Evolutionary conservation across 345 rosid species (phyloP).

Genomic region (Lumnitzera littorea): DNA sequence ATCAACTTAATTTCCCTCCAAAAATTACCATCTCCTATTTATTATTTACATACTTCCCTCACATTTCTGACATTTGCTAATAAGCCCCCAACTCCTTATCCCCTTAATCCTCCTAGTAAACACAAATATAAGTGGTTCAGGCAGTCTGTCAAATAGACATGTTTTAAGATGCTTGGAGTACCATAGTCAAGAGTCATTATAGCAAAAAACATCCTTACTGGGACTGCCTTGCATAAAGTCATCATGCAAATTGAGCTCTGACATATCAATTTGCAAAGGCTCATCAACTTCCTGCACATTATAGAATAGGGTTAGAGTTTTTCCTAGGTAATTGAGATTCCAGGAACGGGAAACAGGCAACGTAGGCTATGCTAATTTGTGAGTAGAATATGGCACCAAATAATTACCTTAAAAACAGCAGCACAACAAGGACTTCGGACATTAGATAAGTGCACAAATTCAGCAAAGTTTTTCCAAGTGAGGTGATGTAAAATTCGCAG

Average conservation of each 20-base stretch:
- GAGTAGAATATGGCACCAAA: not conserved
- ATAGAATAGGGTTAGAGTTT: conserved; percentile 4
- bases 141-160: too few species aligned
- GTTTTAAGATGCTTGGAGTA: too few species aligned
- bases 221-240: conserved; percentile 63
- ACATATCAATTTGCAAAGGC: conserved; percentile 77
- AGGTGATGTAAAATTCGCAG: conserved; percentile 79
- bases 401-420: conserved; percentile 71
- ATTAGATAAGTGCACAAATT: conserved; percentile 75
- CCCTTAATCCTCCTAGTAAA: too few species aligned
- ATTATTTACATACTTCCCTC: too few species aligned
- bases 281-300: conserved; percentile 75
- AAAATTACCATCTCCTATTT: too few species aligned
- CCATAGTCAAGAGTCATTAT: too few species aligned
- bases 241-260: conserved; percentile 60
- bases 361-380: not conserved
- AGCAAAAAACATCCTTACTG: conserved; percentile 28
- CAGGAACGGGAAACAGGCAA: too few species aligned
- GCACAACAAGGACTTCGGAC: conserved; percentile 87
- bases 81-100: too few species aligned
- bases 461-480: conserved; percentile 97
- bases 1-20: too few species aligned
- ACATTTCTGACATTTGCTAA: too few species aligned
- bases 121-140: too few species aligned
- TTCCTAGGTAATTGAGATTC: too few species aligned